Percentiles rank a stretch among this genome's conserved stretches.
phyloP scores from a whole-genome alignment of 75 land plant genomes.

The Gnetum montanum region DNA sequence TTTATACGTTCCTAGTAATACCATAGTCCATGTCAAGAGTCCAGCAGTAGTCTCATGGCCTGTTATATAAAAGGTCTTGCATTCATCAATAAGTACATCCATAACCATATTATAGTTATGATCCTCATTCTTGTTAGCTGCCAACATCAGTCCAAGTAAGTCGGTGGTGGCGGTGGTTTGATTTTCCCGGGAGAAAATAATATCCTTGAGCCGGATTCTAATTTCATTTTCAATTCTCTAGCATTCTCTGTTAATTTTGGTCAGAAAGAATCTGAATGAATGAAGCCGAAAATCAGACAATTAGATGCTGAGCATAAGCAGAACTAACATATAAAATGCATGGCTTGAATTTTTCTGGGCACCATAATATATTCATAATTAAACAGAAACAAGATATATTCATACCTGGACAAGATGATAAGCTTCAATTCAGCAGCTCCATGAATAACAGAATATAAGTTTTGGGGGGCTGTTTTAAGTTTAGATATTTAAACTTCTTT shows the following conservation, averaged over 20 bases:
- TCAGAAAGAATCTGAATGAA: conserved; percentile 63
- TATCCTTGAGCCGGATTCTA: conserved; percentile 52
- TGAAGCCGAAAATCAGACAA: neutral
- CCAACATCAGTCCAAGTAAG: conserved; percentile 64
- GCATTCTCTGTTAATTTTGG: conserved; percentile 59
- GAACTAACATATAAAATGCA: no score
- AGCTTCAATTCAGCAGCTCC: neutral
- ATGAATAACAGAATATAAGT: neutral
- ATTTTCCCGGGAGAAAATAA: conserved; percentile 41
- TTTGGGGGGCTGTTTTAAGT: neutral
- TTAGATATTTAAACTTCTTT: neutral
- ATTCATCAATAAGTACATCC: conserved; percentile 66
- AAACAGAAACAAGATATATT: no score
- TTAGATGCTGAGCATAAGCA: neutral
- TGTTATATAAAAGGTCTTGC: conserved; percentile 91
- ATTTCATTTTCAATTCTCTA: conserved; percentile 45
- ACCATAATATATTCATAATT: no score
- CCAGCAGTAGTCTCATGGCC: conserved; percentile 86
- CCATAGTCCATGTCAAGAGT: conserved; percentile 74
- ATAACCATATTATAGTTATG: neutral
- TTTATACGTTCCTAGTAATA: conserved; percentile 77
- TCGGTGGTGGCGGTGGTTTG: conserved; percentile 53
- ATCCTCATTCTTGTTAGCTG: conserved; percentile 21
- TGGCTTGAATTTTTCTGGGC: no score
- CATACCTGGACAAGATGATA: neutral